Evolutionary conservation across 2,329 filamentous ascomycete species (phyloP), one percentile per base, ranked within the genome.

Genomic region (Pseudophaeomoniella oleicola): DNA sequence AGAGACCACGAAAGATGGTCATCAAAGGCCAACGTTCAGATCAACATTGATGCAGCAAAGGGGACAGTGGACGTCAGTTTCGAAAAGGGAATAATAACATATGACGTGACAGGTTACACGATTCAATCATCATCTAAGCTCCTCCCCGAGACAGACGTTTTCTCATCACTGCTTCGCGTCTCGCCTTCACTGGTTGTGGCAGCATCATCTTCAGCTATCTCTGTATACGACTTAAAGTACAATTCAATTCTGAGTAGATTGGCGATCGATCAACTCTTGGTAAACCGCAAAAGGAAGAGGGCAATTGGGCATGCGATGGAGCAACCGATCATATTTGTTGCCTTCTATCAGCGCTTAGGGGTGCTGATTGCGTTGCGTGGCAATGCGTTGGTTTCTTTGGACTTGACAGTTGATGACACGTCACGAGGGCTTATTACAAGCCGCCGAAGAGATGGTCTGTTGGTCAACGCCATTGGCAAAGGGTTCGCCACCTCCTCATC

Each of bases 291-390:
- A 19, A 10, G 10, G 32, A 34, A 34, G 14, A 34, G 16, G 13
- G 32, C 16, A 16, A 34, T 6, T 15, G 43, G 46, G 14, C 22
- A 27, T n/a, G 22, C 22, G n/a, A 27, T 27, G n/a, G 22, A 27
- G n/a, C 6, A 27, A 10, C 48, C 50, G 6, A 48, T 58, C 12
- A 45, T 46, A 9, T 62, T 64, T 39, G 49, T 64, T 35, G 55
- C 56, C 22, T 64, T 64, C 42, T 64, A 60, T 34, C 51, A 59
- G 11, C 60, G 64, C 34, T 50, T 63, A 15, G 56, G 57, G 15
- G 50, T 63, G 31, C 55, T 58, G 10, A 50, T 67, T 16, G 63
- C 59, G 10, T 52, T 53, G 13, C 55, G 55, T 34, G 57, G 57
- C 32, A 57, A 54, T 27, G 55, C 55, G 4, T 46, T 67, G n/a